phyloP scores from a whole-genome alignment of 768 basidiomycete genomes.

The Lentinula sp. region DNA sequence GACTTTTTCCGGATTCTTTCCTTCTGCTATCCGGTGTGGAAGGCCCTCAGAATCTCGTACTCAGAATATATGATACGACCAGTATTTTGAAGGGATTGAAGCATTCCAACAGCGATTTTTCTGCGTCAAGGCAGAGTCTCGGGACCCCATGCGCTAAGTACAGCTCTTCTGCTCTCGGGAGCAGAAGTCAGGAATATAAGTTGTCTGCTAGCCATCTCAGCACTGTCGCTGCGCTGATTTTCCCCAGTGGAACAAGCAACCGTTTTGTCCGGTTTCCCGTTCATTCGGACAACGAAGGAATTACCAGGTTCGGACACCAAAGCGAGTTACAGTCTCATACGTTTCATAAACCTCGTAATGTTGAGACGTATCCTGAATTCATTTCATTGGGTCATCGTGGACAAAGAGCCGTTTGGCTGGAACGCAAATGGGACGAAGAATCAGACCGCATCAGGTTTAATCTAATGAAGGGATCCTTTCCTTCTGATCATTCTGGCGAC shows the following conservation, averaged over 20 bases:
- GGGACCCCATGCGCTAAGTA: neutral
- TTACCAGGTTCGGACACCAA: neutral
- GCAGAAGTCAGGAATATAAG: neutral
- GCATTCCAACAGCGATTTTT: neutral
- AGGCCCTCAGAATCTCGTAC: slow-evolving; percentile 18
- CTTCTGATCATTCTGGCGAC: slow-evolving; percentile 14
- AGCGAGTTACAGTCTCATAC: slow-evolving; percentile 9
- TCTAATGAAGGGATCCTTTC: slow-evolving; percentile 47
- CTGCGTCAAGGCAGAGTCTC: neutral
- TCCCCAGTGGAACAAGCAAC: neutral
- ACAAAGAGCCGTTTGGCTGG: slow-evolving; percentile 45
- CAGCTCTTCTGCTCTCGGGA: neutral
- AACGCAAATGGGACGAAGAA: slow-evolving; percentile 43
- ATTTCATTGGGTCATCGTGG: slow-evolving; percentile 37
- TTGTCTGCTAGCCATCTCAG: neutral
- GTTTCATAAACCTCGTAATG: slow-evolving; percentile 19
- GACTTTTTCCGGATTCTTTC: slow-evolving; percentile 22
- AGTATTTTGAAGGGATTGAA: neutral
- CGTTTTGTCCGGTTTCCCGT: slow-evolving; percentile 14
- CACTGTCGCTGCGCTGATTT: neutral
- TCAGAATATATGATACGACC: slow-evolving; percentile 22
- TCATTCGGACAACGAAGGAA: neutral
- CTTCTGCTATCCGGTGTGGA: slow-evolving; percentile 23
- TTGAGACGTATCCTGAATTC: slow-evolving; percentile 18
- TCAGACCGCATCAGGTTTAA: slow-evolving; percentile 22